Base-by-base conservation (phyloP, 345 rosid genomes). In the Crucihimalaya himalaica region DNA sequence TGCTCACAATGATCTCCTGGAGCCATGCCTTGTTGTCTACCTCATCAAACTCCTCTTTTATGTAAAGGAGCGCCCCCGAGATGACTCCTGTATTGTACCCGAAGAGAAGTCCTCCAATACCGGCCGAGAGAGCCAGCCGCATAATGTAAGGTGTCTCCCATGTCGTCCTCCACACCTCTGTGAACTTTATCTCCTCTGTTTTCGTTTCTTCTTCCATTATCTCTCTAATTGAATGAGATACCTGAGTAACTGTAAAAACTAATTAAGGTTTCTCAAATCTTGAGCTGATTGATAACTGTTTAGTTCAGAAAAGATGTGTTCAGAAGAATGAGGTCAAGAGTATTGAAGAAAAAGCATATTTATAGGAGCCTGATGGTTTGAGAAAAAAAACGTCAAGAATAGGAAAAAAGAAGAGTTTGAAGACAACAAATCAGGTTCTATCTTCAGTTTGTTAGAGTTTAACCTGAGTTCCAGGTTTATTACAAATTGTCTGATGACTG, bases 1-100 rank as follows among this genome's bases (percentile, higher is more conserved):
- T 88, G 68, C 98, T 94, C 68, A 94, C 97, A 6, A 94, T 59
- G 87, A 90, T 54, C 37, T 27, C 35, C 79, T 93, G 97, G 6
- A 91, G 81, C 83, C 86, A 82, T 54, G 96, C 87, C 57, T 83
- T 88, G 63, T 48, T 78, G 18, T 86, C 83, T 12, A 92, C 97
- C 0, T 75, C 74, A 13, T 79, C 78, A 20, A 88, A 92, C 21
- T 92, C 97, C 0, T 95, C 97, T 11, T 64, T 80, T 32, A 92
- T 92, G 75, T 85, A 92, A 28, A 95, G 92, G 42, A 92, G 72
- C 2, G 99, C 97, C 10, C 96, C 97, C 0, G 99, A 92, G 35
- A 89, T 91, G 31, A 95, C 99, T 77, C 98, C 97, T 28, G 99
- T 95, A 66, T 95, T 96, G 59, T 95, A 95, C 1, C 99, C 99